A percentile compares a stretch with the other conserved stretches of the same genome.
These are phyloP conservation scores for Exidia glandulosa DNA, from an alignment of 768 basidiomycete species.

Conservation along the genomic window DNA sequence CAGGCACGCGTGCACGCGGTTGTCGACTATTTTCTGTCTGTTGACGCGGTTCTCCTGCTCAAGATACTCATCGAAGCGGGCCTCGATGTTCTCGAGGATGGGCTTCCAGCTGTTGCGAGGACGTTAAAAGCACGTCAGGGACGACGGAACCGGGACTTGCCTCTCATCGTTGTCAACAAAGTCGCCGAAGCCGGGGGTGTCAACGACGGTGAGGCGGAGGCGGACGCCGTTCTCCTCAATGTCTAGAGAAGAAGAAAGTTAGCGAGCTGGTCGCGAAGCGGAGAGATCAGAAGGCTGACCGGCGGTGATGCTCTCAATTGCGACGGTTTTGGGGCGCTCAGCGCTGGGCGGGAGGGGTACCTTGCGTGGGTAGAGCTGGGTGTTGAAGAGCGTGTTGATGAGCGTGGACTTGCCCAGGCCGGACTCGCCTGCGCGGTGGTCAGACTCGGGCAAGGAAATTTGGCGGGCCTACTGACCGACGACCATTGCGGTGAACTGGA, in stretches of 20 bases:
- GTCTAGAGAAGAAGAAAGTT: conserved; percentile 38
- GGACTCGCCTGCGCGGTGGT: conserved; percentile 67
- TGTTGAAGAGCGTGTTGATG: conserved; percentile 98
- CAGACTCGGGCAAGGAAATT: conserved; percentile 14
- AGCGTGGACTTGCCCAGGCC: conserved; percentile 98
- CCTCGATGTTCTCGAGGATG: conserved; percentile 95
- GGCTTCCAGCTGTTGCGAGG: conserved; percentile 76
- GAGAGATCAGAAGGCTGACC: conserved; percentile 33
- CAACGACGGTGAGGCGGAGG: conserved; percentile 95
- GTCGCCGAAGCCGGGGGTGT: conserved; percentile 98
- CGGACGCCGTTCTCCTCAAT: conserved; percentile 98
- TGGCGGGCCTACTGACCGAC: conserved; percentile 61
- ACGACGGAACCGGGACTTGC: conserved; percentile 28
- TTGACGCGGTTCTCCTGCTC: conserved; percentile 99
- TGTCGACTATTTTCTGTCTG: conserved; percentile 85
- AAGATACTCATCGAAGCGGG: conserved; percentile 92
- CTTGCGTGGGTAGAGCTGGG: conserved; percentile 85
- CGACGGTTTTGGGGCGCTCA: conserved; percentile 85
- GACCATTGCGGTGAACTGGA: conserved; percentile 98
- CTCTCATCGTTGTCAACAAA: conserved; percentile 99
- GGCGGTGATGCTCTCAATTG: conserved; percentile 97
- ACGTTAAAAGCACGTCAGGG: not conserved
- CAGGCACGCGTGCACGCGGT: conserved; percentile 95
- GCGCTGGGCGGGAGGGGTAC: conserved; percentile 72
- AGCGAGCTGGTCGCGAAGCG: not conserved